Evolutionary conservation across 306 rosid genomes (phyloP), one percentile per base, ranked within the genome.

Genomic region (Calophaca sinica): DNA sequence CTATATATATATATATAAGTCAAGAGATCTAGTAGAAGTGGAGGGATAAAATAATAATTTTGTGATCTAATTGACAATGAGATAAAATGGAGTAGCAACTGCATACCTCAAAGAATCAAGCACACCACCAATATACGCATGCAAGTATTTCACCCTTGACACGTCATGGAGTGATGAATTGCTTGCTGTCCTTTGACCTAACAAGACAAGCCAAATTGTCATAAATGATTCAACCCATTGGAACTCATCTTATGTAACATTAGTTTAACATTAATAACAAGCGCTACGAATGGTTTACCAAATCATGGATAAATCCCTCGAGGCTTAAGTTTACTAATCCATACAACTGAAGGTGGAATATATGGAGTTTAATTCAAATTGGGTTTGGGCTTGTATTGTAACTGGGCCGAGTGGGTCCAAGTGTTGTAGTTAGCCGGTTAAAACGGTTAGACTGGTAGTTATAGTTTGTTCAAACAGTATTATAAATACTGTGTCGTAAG

Each of bases 51-150:
- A 20, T 0, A 33, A 4, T 33, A 59, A 9, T 59, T 33, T 59
- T 33, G 9, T 11, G 8, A 62, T 15, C 0, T 15, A 5, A 5
- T 26, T 28, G 1, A 26, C 48, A 33, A 42, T 1, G 6, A 20
- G 6, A 26, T 20, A 64, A 26, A 11, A 44, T 9, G 36, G 14
- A 62, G 55, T 4, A 72, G 11, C 41, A 35, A 45, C 3, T 8
- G 15, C 75, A 51, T 80, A 83, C 87, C 89, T 83, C 63, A 86
- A 57, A 66, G 87, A 78, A 74, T 80, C 85, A 35, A 86, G 78
- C 62, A 70, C 72, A 5, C 49, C 77, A 46, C 84, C 85, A 38
- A 86, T 77, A 42, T 78, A 74, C 64, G 62, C 84, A 10, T 80
- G 84, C 55, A 80, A 67, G 75, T 77, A 86, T 59, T 70, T 50